Conservation (phyloP, 1,284 basidiomycete genomes). For the Sporisorium graminicola region DNA sequence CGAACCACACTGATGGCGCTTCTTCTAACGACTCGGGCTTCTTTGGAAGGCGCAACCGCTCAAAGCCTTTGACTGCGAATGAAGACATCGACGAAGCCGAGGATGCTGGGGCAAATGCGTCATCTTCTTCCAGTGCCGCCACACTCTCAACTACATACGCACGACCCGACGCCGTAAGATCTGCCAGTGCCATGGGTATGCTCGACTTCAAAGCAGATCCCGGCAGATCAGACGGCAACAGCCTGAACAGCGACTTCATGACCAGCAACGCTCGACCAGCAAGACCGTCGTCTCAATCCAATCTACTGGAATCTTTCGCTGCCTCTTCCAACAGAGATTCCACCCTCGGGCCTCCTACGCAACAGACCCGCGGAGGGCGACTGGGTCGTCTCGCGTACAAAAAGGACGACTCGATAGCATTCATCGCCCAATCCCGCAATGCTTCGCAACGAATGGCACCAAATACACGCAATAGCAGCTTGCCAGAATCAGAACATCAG, state of each 20-base stretch:
- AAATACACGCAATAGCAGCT: conserved; percentile 3
- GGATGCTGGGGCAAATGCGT: background rate
- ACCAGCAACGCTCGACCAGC: background rate
- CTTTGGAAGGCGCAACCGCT: conserved; percentile 27
- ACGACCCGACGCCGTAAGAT: conserved; percentile 4
- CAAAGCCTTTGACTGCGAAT: conserved; percentile 10
- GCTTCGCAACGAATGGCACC: conserved; percentile 20
- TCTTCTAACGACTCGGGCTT: conserved; percentile 33
- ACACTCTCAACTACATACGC: background rate
- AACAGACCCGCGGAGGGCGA: conserved; percentile 31
- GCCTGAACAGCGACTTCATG: background rate
- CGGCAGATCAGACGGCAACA: background rate
- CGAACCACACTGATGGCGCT: conserved; percentile 22
- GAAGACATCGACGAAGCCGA: conserved; percentile 8
- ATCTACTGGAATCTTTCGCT: conserved; percentile 16
- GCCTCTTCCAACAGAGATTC: background rate
- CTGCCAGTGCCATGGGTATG: conserved; percentile 29
- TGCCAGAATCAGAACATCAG: conserved; percentile 3
- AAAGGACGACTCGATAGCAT: conserved; percentile 47
- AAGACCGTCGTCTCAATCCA: conserved; percentile 36
- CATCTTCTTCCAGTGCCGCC: background rate
- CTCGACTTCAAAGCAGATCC: conserved; percentile 20
- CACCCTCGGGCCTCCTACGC: background rate
- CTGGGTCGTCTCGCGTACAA: conserved; percentile 51
- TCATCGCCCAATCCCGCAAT: conserved; percentile 38